phyloP scores from a whole-genome alignment of 345 rosid species.

The Schrenkiella parvula region DNA sequence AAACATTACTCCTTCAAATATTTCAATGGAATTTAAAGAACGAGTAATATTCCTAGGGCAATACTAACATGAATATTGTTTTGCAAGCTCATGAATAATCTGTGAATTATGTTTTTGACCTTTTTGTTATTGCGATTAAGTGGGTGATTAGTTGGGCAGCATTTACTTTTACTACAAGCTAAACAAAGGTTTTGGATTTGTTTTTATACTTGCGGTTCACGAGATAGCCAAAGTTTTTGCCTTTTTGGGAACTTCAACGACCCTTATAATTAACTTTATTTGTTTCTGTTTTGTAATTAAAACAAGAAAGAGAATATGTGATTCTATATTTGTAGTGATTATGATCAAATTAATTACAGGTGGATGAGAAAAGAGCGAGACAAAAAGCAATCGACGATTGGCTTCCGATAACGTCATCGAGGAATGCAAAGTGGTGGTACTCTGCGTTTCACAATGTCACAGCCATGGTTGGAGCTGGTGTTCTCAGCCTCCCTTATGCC shows the following conservation, averaged over 20 bases:
- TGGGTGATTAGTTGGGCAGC: neutral
- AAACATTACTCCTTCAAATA: neutral
- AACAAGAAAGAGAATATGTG: neutral
- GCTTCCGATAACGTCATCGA: constrained; percentile 64
- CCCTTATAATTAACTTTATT: neutral
- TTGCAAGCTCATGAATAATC: neutral
- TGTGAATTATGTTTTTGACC: neutral
- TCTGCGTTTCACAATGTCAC: constrained; percentile 90
- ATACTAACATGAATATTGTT: neutral
- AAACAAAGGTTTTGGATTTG: neutral
- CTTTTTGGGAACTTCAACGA: neutral
- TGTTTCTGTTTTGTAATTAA: neutral
- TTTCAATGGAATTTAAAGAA: neutral
- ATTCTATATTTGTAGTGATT: neutral
- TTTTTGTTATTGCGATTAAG: neutral
- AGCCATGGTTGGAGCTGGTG: constrained; percentile 88
- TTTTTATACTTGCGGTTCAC: neutral
- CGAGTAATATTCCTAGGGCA: neutral
- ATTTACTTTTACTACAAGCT: neutral
- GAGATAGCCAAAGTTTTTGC: neutral
- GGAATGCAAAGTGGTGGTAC: constrained; percentile 89
- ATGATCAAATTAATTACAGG: neutral
- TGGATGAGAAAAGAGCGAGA: constrained; percentile 31
- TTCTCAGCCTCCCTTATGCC: constrained; percentile 76
- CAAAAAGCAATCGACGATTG: constrained; percentile 59